Base-by-base conservation (phyloP, 352 stramenopile genomes). In the Globisporangium acanthophoron region DNA sequence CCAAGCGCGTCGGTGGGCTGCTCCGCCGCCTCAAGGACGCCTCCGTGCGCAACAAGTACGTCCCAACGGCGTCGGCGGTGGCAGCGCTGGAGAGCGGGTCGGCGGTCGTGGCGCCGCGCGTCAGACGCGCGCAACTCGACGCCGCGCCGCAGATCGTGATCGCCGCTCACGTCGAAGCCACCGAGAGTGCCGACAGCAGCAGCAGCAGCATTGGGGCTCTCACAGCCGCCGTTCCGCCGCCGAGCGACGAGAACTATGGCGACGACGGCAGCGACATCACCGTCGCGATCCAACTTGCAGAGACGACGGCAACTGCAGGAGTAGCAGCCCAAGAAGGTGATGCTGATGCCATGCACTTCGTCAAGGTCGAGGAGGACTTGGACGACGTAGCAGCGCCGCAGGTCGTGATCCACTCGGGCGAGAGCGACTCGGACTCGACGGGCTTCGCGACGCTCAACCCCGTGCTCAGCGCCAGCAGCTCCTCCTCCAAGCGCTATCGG, bases 351-450 rank as follows among this genome's bases (percentile, higher is more conserved):
- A 20, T 20, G 20, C 18, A 27, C 11, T 29, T 20, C 9, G 3
- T 37, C 16, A 16, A 35, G 3, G 53, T 52, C 3, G 66, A 71
- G 52, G 70, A 75, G 8, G 67, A 68, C 15, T 58, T 64, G 18
- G 51, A 71, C 39, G 67, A 58, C 1, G 61, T 66, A 3, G 9
- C 11, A 5, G 37, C 12, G 0, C 78, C 80, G 4, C 74, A 89
- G 59, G 76, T 91, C 3, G 71, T 91, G 39, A 91, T 91, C 49
- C 80, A 91, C 54, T 88, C 80, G 21, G 74, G 74, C 16, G 80
- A 90, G 43, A 85, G 70, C 21, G 78, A 90, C 41, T 74, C 75
- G 33, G 71, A 85, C 39, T 76, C 68, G 33, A 63, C 67, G 16
- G 72, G 75, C 16, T 91, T 87, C 44, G 78, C 73, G 43, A 89